Evolutionary conservation across 2,329 filamentous ascomycete genomes (phyloP), one percentile per base, ranked within the genome.

Genomic region (Fusarium irregulare): DNA sequence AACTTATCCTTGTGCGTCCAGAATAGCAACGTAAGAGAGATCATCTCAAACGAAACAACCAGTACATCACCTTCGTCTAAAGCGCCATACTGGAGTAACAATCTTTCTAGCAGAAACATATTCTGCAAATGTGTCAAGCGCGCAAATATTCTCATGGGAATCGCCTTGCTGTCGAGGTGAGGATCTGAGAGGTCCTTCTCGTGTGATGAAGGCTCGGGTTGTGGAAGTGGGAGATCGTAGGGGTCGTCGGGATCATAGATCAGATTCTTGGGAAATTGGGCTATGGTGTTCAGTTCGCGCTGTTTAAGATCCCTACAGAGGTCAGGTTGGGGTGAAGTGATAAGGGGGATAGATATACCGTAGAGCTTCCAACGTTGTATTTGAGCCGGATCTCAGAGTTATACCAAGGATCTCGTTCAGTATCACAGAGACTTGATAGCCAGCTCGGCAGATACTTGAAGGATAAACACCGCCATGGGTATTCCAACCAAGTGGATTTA

Each of bases 1-100:
- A 64, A 64, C 6, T 42, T 20, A 13, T 64, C 61, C 12, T 64
- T 64, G 4, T 64, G 61, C 7, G 55, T 64, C 61, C 60, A 64
- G 14, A 64, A 64, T 4, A 59, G 20, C 0, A 64, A 23, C 1
- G 61, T 46, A 0, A 64, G 61, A 0, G 10, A 34, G 3, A 64
- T 51, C 61, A 64, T 64, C n/a, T 64, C 61, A 7, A 47, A 64
- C 0, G 61, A 64, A 5, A 64, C 61, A 1, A 64, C 11, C 13
- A 64, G 60, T 1, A 64, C 60, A 37, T 51, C 40, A 0, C 61
- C 60, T 6, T 64, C 21, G 8, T 64, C 61, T 0, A 13, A 0
- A 7, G 20, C 10, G 0, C 51, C 60, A 4, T 64, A 51, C 10
- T 64, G 37, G 0, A 64, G 6, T 2, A 64, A 3, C 0, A 64